Base-by-base conservation (phyloP, 768 basidiomycete genomes). In the Amanita fuliginea region DNA sequence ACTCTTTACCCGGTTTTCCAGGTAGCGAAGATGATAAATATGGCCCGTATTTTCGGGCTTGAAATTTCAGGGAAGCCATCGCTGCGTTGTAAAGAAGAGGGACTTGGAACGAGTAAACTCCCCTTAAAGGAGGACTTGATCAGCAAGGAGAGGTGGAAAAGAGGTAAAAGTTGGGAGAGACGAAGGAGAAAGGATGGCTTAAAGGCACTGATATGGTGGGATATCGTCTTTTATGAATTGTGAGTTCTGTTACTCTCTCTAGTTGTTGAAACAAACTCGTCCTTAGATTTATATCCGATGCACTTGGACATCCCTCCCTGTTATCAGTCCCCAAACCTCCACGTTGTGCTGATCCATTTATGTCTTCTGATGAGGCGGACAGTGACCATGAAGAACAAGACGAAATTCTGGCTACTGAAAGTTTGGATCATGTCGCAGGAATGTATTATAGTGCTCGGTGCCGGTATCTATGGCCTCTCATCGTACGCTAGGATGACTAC, bases 161-260 rank as follows among this genome's bases (percentile, higher is more conserved):
- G 45, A 52, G 30, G 34, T 18, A 21, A 26, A 46, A 21, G 22
- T 32, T 14, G 51, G 55, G 54, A 56, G 24, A 58, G 54, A 36
- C 46, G 49, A 52, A 55, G 53, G 39, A 36, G 50, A 73, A 79
- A 46, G 46, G 61, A 62, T 42, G 68, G 68, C 28, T 58, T 59
- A 53, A 62, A 62, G 41, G 59, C 64, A 42, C 57, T 62, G 72
- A 62, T 86, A 5, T 87, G 87, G 84, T 90, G 87, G 87, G 82
- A 86, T 46, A 70, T 87, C 9, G 74, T 79, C 59, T 86, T 76
- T 62, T 87, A 80, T 60, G 88, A 90, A 61, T 59, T 82, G 87
- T 88, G 60, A 56, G 83, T 75, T n/a, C 36, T 51, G 44, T 34
- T 43, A 50, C 47, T 49, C 34, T 49, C 34, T 33, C 34, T 14